These are phyloP conservation scores for Xenoacremonium recifei DNA, from an alignment of 2,329 filamentous ascomycete species.

Conservation along the genomic window DNA sequence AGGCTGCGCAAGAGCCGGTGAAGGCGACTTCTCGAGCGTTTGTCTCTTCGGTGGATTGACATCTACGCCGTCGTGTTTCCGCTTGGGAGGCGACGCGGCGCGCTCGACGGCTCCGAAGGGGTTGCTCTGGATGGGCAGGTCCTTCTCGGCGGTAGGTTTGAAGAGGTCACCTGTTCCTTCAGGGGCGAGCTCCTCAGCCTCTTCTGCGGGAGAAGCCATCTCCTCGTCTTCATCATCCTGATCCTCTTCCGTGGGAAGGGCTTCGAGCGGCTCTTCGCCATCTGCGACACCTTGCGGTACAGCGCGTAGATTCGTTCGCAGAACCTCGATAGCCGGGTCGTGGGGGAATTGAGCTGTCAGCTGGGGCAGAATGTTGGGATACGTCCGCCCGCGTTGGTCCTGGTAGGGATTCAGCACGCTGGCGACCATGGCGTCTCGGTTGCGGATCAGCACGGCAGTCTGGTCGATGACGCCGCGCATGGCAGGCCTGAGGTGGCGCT, in stretches of 20 bases:
- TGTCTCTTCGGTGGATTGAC: constrained; percentile 38
- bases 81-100: constrained; percentile 32
- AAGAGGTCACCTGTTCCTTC: constrained; percentile 18
- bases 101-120: constrained; percentile 29
- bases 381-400: constrained; percentile 60
- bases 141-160: constrained; percentile 19
- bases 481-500: constrained; percentile 66
- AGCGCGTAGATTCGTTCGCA: constrained; percentile 59
- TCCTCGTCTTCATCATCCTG: constrained; percentile 40
- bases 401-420: constrained; percentile 78
- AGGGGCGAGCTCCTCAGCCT: constrained; percentile 32
- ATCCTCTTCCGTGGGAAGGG: constrained; percentile 25
- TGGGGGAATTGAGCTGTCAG: constrained; percentile 64
- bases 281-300: constrained; percentile 23
- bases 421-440: constrained; percentile 72
- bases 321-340: constrained; percentile 67
- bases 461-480: constrained; percentile 76
- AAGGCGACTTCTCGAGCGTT: constrained; percentile 33
- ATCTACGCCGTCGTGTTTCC: constrained; percentile 39
- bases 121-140: constrained; percentile 31
- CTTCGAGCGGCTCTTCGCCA: constrained; percentile 19
- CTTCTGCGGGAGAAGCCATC: constrained; percentile 35
- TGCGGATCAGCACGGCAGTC: constrained; percentile 69
- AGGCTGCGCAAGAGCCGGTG: constrained; percentile 12
- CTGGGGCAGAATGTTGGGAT: constrained; percentile 78